A percentile compares a stretch with the other conserved stretches of the same genome.
Evolutionary conservation across 2,329 filamentous ascomycete genomes (phyloP).

Genomic region (Ceratocystis cacaofunesta): DNA sequence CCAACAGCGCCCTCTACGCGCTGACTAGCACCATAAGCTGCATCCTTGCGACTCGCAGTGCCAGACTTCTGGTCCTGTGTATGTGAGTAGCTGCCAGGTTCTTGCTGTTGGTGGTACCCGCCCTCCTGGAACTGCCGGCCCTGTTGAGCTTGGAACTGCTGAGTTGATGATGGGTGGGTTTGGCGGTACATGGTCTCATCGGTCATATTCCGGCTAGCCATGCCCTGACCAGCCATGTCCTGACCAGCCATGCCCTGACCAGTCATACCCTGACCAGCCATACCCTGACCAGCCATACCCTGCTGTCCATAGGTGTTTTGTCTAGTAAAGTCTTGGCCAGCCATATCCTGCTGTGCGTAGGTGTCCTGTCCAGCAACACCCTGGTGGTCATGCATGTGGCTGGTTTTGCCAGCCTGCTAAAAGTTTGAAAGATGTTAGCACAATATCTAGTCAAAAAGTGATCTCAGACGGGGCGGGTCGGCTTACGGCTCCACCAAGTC

Average conservation of each 20-base stretch:
- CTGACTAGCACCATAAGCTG: conserved; percentile 44
- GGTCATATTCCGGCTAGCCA: background rate
- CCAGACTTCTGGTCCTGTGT: background rate
- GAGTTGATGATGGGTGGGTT: background rate
- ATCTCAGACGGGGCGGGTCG: background rate
- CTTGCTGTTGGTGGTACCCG: background rate
- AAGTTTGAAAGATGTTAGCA: background rate
- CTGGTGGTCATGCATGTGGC: background rate
- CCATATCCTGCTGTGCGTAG: background rate
- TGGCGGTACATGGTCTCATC: background rate
- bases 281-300: no score
- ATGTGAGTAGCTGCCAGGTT: background rate
- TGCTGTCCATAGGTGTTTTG: background rate
- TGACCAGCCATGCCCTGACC: no score
- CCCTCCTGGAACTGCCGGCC: background rate
- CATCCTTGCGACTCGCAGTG: background rate
- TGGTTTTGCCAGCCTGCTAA: background rate
- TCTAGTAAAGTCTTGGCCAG: no score
- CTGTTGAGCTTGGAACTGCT: background rate
- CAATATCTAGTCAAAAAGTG: background rate
- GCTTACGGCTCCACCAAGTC: background rate
- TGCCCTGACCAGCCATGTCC: background rate
- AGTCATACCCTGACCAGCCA: no score
- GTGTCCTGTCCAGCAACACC: background rate
- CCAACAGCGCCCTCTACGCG: conserved; percentile 60